Percentiles rank a stretch among this genome's conserved stretches.
These are phyloP conservation scores for Magnaporthiopsis rhizophila DNA, from an alignment of 2,329 filamentous ascomycete species.

Conservation along the genomic window DNA sequence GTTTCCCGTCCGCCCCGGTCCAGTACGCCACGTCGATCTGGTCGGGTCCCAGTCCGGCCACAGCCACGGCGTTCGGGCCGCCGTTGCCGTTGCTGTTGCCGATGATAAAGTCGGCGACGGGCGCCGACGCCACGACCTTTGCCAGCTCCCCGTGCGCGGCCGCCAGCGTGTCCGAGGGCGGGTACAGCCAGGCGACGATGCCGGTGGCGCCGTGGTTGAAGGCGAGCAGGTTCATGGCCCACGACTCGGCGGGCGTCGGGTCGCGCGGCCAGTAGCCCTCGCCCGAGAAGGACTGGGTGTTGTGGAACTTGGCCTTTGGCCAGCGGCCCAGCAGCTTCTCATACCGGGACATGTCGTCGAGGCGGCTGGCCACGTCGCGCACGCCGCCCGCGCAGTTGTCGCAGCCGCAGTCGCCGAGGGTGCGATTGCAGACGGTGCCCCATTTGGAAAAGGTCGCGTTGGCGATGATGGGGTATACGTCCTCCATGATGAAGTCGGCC, in stretches of 20 bases:
- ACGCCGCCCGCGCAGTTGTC: conserved; percentile 49
- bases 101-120: conserved; percentile 32
- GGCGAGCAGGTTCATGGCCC: conserved; percentile 35
- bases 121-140: conserved; percentile 24
- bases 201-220: conserved; percentile 37
- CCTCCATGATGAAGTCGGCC: conserved; percentile 51
- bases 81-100: conserved; percentile 16
- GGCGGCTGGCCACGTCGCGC: conserved; percentile 37
- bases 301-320: conserved; percentile 34
- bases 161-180: conserved; percentile 27
- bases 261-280: conserved; percentile 40
- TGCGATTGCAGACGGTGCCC: conserved; percentile 47
- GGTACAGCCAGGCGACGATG: conserved; percentile 38
- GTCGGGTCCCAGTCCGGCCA: conserved; percentile 14
- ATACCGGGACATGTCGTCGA: conserved; percentile 30
- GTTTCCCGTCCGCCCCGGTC: conserved; percentile 16
- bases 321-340: conserved; percentile 33
- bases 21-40: conserved; percentile 29
- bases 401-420: conserved; percentile 56
- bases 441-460: conserved; percentile 47
- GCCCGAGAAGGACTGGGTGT: conserved; percentile 39
- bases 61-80: conserved; percentile 12
- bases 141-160: conserved; percentile 31
- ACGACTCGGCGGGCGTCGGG: conserved; percentile 33
- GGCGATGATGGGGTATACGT: conserved; percentile 52